phyloP scores from a whole-genome alignment of 2,329 filamentous ascomycete genomes.

The Chrysoporthe puriensis region DNA sequence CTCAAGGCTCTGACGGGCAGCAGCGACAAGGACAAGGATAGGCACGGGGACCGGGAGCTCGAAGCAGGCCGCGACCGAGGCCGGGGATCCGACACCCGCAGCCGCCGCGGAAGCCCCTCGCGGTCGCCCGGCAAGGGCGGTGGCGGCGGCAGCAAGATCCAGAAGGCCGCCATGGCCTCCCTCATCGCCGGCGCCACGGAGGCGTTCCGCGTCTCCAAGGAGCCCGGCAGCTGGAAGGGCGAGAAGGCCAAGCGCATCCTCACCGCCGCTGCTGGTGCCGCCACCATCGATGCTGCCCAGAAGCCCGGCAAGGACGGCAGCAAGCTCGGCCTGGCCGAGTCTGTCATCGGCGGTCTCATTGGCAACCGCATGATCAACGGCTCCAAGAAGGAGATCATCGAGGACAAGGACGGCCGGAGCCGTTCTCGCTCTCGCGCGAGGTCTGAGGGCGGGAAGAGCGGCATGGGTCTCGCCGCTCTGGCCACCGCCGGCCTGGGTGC shows the following conservation, averaged over 20 bases:
- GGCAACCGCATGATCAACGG: slow-evolving; percentile 87
- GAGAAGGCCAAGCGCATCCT: slow-evolving; percentile 90
- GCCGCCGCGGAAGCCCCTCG: slow-evolving; percentile 57
- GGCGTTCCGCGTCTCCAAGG: slow-evolving; percentile 87
- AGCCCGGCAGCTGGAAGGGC: slow-evolving; percentile 86
- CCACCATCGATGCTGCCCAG: slow-evolving; percentile 79
- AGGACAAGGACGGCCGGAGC: slow-evolving; percentile 64
- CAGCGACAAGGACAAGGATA: slow-evolving; percentile 42
- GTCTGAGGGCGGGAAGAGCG: slow-evolving; percentile 58
- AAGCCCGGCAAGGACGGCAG: slow-evolving; percentile 74
- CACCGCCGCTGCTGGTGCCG: slow-evolving; percentile 84
- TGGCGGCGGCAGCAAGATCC: slow-evolving; percentile 61
- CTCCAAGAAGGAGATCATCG: slow-evolving; percentile 67
- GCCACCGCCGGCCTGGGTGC: slow-evolving; percentile 66
- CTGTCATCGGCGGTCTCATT: slow-evolving; percentile 85
- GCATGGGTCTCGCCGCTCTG: slow-evolving; percentile 61
- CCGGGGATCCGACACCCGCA: slow-evolving; percentile 45
- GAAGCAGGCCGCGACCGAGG: slow-evolving; percentile 36
- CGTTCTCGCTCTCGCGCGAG: slow-evolving; percentile 73
- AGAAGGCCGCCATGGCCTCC: slow-evolving; percentile 89
- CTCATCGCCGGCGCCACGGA: slow-evolving; percentile 88
- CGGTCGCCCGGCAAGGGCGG: slow-evolving; percentile 51
- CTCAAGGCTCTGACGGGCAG: slow-evolving; percentile 62
- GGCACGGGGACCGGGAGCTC: slow-evolving; percentile 17
- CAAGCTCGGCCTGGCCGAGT: slow-evolving; percentile 83